Evolutionary conservation across 2,329 filamentous ascomycete species (phyloP).

Genomic region (Fusarium marasasianum): DNA sequence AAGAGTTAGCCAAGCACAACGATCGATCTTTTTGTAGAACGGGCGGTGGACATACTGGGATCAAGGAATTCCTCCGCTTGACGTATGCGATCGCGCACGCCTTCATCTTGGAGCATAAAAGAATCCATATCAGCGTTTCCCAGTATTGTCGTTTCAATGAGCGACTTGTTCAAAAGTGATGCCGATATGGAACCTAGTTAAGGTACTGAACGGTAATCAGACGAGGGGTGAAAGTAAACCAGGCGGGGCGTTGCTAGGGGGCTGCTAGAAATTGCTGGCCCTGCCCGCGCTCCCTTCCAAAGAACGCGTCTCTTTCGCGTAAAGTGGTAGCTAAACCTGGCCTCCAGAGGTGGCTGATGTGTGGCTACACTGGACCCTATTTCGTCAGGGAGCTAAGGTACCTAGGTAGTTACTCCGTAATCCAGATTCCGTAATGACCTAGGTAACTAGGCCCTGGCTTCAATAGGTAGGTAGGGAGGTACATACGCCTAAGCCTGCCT

Average conservation of each 20-base stretch:
- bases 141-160: slow-evolving; percentile 15
- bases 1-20: slow-evolving; percentile 16
- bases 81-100: slow-evolving; percentile 82
- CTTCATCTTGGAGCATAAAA: slow-evolving; percentile 83
- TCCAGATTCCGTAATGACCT: slow-evolving; percentile 27
- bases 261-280: slow-evolving; percentile 23
- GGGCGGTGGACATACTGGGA: slow-evolving; percentile 71
- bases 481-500: background rate
- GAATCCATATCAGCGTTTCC: slow-evolving; percentile 68
- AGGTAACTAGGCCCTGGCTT: background rate
- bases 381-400: background rate
- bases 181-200: background rate
- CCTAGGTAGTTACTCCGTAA: background rate
- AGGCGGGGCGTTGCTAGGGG: slow-evolving; percentile 32
- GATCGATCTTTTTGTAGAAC: background rate
- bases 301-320: slow-evolving; percentile 40
- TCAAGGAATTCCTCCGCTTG: slow-evolving; percentile 93
- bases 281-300: slow-evolving; percentile 10
- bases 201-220: background rate
- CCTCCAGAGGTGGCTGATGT: slow-evolving; percentile 11
- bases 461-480: background rate
- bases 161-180: slow-evolving; percentile 8
- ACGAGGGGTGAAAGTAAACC: slow-evolving; percentile 30
- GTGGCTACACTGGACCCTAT: background rate
- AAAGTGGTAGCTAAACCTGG: slow-evolving; percentile 34